phyloP scores from a whole-genome alignment of 768 basidiomycete genomes.

The Pulveroboletus sp. region DNA sequence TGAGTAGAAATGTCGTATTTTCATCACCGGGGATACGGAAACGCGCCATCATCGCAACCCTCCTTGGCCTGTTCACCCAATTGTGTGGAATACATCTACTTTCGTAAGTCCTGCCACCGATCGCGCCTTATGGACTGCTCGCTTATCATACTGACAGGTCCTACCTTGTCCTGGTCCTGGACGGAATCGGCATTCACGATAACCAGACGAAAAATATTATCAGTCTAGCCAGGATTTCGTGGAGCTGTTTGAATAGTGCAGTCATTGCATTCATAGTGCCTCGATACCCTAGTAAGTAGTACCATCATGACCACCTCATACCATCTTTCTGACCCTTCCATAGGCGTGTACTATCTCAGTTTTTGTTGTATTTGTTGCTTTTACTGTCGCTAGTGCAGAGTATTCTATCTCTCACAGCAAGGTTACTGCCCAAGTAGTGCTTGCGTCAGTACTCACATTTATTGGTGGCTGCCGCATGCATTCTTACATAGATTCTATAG shows the following conservation, averaged over 20 bases:
- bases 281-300: constrained; percentile 3
- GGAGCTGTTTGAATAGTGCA: constrained; percentile 7
- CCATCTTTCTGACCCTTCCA: not conserved
- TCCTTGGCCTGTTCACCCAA: constrained; percentile 13
- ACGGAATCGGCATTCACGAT: constrained; percentile 9
- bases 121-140: too few relatives aligned
- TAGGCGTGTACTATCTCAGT: constrained; percentile 9
- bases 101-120: not conserved
- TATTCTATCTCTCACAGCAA: not conserved
- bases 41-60: constrained; percentile 9
- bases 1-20: not conserved
- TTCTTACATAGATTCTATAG: not conserved
- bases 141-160: not conserved
- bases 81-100: constrained; percentile 15
- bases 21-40: constrained; percentile 14
- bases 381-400: constrained; percentile 4
- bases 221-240: not conserved
- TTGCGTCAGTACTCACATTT: not conserved
- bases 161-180: constrained; percentile 7
- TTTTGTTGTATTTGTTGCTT: constrained; percentile 4
- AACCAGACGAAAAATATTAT: constrained; percentile 1
- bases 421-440: not conserved
- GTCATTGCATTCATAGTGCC: constrained; percentile 1
- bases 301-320: not conserved
- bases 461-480: too few relatives aligned